Evolutionary conservation across 2,329 filamentous ascomycete genomes (phyloP).

Genomic region (Gliomastix tumulicola): DNA sequence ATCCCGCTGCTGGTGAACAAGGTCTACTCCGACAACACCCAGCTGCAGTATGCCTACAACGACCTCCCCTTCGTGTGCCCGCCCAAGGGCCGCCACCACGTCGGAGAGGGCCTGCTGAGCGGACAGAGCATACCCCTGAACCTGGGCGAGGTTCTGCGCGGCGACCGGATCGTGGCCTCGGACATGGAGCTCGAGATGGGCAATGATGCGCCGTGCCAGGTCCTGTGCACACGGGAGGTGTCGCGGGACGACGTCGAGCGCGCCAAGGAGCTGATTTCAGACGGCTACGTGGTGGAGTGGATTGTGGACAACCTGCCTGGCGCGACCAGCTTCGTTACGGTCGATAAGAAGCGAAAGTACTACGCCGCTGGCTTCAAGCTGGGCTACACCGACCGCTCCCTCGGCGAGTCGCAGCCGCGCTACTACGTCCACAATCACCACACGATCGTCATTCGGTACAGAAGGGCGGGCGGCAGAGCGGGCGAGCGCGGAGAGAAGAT

Average conservation of each 20-base stretch:
- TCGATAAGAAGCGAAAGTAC: constrained; percentile 79
- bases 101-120: constrained; percentile 62
- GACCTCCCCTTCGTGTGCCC: constrained; percentile 84
- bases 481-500: constrained; percentile 69
- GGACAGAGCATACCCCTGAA: constrained; percentile 77
- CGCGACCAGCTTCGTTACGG: constrained; percentile 80
- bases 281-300: constrained; percentile 87
- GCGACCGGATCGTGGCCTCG: constrained; percentile 77
- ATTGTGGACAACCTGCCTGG: constrained; percentile 89
- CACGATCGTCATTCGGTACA: constrained; percentile 75
- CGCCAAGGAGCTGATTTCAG: constrained; percentile 64
- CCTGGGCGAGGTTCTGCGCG: constrained; percentile 78
- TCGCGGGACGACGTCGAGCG: constrained; percentile 57
- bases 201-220: constrained; percentile 64
- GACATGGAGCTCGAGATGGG: constrained; percentile 78
- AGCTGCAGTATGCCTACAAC: constrained; percentile 87
- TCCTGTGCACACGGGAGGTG: constrained; percentile 65
- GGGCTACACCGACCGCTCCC: constrained; percentile 64
- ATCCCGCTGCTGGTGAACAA: constrained; percentile 90
- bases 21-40: constrained; percentile 81
- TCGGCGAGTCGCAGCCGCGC: constrained; percentile 49
- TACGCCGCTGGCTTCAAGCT: constrained; percentile 88
- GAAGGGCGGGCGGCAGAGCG: constrained; percentile 60
- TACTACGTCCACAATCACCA: constrained; percentile 86
- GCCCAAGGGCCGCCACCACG: constrained; percentile 59